Evolutionary conservation across 2,329 filamentous ascomycete genomes (phyloP).

Genomic region (Arthrobotrys megalospora): DNA sequence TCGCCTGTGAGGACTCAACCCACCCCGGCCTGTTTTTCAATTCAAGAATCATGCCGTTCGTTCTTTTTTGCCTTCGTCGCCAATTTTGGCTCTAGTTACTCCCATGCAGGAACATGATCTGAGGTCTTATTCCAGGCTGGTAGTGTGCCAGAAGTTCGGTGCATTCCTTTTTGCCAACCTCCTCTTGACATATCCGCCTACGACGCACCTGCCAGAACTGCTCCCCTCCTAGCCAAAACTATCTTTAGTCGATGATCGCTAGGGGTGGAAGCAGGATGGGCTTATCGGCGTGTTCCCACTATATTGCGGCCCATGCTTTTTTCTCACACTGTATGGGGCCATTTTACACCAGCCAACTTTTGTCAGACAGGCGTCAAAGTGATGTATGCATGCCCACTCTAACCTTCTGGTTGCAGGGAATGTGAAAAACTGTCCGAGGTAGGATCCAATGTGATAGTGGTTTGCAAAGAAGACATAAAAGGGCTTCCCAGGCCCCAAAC

Average conservation of each 20-base stretch:
- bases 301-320: conserved; percentile 48
- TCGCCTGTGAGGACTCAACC: conserved; percentile 41
- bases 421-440: conserved; percentile 59
- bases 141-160: conserved; percentile 16
- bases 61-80: conserved; percentile 33
- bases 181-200: conserved; percentile 20
- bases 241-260: conserved; percentile 55
- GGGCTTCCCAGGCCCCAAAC: conserved; percentile 39
- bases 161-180: conserved; percentile 40
- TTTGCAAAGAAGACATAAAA: conserved; percentile 50
- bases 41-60: conserved; percentile 47
- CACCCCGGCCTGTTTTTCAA: conserved; percentile 34
- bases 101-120: conserved; percentile 57
- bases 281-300: conserved; percentile 34
- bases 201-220: conserved; percentile 52
- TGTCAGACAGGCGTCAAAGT: conserved; percentile 58
- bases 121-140: conserved; percentile 48
- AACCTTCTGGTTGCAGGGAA: conserved; percentile 23
- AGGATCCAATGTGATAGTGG: conserved; percentile 32
- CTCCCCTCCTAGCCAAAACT: conserved; percentile 23
- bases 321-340: conserved; percentile 8
- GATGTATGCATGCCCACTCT: conserved; percentile 47
- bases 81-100: conserved; percentile 41
- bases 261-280: conserved; percentile 34
- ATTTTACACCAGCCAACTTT: conserved; percentile 22